Evolutionary conservation across 306 rosid species (phyloP), one percentile per base, ranked within the genome.

Genomic region (Acacia melanoxylon): DNA sequence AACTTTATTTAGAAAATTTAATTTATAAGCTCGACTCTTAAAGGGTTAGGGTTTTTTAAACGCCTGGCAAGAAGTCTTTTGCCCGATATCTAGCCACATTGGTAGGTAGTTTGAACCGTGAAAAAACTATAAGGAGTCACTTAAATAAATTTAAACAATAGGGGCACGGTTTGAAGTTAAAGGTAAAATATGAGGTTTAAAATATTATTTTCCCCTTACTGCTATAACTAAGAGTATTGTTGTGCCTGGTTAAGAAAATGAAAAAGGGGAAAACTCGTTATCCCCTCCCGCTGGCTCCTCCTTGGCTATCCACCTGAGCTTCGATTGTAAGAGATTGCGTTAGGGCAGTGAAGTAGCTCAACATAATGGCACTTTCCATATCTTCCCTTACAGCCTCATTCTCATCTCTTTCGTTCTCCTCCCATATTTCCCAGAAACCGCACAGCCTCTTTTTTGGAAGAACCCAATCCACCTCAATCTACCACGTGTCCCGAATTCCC

Each of bases 351-450:
- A 49, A 27, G 68, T 27, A 77, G 48, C 27, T 42, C 22, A 68
- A 73, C 51, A 87, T 27, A 67, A 91, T 93, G 99, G 91, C 93
- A n/a, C 74, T 81, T 67, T 86, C 94, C 40, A 19, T 95, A 44
- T 82, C 93, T 8, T 73, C 93, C 48, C 91, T 95, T 61, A 75
- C 94, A 0, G 80, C 88, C 1, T 78, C 98, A 8, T 48, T 95
- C 59, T 83, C 96, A 62, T 91, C 97, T 68, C 94, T 95, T 83
- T 93, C 99, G 3, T 95, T 95, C 84, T 95, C 98, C 33, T 92
- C 97, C 9, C 85, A 83, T 17, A 14, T 95, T 59, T 89, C 97
- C 12, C 88, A 85, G 69, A 91, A 84, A 59, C 88, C 93, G 13
- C 78, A 16, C 78, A 19, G 44, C 31, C 86, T 86, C 19, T 88